Evolutionary conservation across 495 filamentous ascomycete species (phyloP), one percentile per base, ranked within the genome.

Genomic region (Podospora sp.): DNA sequence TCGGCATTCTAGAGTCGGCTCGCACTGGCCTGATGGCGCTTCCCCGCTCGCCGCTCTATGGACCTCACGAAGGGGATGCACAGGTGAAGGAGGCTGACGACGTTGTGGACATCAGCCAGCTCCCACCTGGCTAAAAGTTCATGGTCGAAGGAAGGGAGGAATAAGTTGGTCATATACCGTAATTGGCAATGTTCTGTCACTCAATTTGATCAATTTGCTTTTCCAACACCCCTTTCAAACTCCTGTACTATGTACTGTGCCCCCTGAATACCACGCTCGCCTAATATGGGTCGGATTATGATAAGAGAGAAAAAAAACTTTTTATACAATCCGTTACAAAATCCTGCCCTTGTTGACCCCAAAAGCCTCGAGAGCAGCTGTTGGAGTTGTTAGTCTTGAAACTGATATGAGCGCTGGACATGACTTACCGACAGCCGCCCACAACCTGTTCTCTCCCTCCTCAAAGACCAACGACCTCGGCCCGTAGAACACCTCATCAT

Each of bases 11-110:
- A 20, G 95, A 99, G 80, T 97, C 92, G 51, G 92, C 94, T 40
- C 85, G 95, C 59, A 97, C 95, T 20, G 90, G 95, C 77, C 87
- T 99, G 35, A 99, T 97, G 95, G 95, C 95, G 21, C 85, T 99
- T 65, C 94, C 95, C 49, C 90, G 95, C 46, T 96, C 95, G 27
- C 95, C 95, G 59, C 86, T 99, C 24, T 86, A 91, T 65, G 88
- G 86, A 59, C 86, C 86, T 46, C 11, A 46, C 14, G 85, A 82
- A 6, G 90, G 96, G 71, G 90, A 93, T 57, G 68, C 85, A 9
- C 87, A 92, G 63, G 85, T 91, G 71, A 96, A 97, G 72, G 94
- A 96, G 40, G 92, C 91, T 29, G 91, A 96, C 66, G 90, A 92
- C 62, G 87, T 97, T 71, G 94, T 99, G 24, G 95, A 99, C 80